These are phyloP conservation scores for Xylariomycetidae sp. DNA, from an alignment of 2,329 filamentous ascomycete species.

Conservation along the genomic window DNA sequence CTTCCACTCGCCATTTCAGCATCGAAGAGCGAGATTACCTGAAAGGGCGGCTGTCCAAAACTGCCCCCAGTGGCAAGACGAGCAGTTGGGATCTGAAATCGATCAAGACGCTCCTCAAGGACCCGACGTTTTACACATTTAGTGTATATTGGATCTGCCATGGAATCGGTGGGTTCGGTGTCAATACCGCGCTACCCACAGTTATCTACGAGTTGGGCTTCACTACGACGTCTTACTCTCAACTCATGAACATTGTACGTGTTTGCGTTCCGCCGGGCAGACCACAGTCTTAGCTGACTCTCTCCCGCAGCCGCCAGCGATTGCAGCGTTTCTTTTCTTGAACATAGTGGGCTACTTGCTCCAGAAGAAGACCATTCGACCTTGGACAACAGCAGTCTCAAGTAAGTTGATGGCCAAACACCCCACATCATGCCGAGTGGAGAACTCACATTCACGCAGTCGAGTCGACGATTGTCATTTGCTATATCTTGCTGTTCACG, in stretches of 20 bases:
- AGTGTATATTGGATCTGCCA: constrained; percentile 35
- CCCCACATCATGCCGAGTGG: background rate
- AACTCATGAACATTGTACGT: constrained; percentile 38
- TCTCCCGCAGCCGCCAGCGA: constrained; percentile 30
- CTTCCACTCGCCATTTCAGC: constrained; percentile 23
- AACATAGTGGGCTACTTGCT: constrained; percentile 29
- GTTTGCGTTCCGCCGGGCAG: too few species aligned
- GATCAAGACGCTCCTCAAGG: constrained; percentile 25
- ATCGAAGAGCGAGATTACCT: constrained; percentile 22
- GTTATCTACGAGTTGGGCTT: constrained; percentile 39
- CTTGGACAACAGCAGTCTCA: constrained; percentile 33
- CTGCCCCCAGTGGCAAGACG: constrained; percentile 25
- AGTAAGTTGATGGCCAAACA: constrained; percentile 24
- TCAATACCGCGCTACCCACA: constrained; percentile 35
- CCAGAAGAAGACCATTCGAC: constrained; percentile 30
- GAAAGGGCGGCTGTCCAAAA: constrained; percentile 20
- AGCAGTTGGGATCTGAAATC: constrained; percentile 28
- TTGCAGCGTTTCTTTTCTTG: constrained; percentile 33
- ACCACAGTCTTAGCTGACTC: background rate
- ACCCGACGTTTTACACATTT: constrained; percentile 34
- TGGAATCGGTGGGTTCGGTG: constrained; percentile 37
- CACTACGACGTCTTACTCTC: constrained; percentile 34
- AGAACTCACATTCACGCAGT: constrained; percentile 20
- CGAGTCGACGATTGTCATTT: constrained; percentile 32
- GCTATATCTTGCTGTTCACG: constrained; percentile 34